Conservation (phyloP, 148 eudicot species). For the Spergularia marina region DNA sequence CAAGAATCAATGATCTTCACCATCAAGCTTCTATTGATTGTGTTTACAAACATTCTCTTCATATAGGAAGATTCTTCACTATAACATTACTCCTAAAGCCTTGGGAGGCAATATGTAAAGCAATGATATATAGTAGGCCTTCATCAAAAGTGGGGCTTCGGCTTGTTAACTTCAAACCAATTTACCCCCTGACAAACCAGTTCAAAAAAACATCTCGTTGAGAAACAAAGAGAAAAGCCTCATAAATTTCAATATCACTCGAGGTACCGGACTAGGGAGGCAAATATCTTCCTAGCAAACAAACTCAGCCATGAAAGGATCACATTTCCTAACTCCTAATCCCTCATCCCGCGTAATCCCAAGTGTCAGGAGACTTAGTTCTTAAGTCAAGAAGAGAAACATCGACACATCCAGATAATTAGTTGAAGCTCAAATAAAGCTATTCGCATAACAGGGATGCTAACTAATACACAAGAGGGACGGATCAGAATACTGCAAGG, state of each 20-base stretch:
- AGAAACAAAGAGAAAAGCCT: constrained; percentile 33
- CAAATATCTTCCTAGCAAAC: not conserved
- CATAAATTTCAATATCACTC: constrained; percentile 7
- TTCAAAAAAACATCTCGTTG: constrained; percentile 48
- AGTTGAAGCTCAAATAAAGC: not conserved
- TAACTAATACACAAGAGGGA: not conserved
- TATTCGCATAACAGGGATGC: not conserved
- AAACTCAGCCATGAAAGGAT: not conserved
- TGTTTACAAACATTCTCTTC: constrained; percentile 45
- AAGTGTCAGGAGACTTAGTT: not conserved
- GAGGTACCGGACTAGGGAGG: constrained; percentile 1
- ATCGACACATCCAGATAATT: not conserved
- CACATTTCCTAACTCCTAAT: not conserved
- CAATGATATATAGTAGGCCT: constrained; percentile 57
- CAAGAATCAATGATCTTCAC: constrained; percentile 50
- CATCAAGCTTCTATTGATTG: constrained; percentile 60
- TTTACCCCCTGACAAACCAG: constrained; percentile 89
- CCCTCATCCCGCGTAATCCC: constrained; percentile 1
- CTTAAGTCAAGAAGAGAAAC: not conserved
- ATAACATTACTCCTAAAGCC: constrained; percentile 48
- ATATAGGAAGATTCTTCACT: constrained; percentile 55
- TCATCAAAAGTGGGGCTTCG: constrained; percentile 85
- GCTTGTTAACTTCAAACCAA: constrained; percentile 85
- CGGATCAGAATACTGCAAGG: not conserved
- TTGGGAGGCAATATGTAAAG: constrained; percentile 51